A percentile compares a stretch with the other conserved stretches of the same genome.
Conservation (phyloP, 2,329 filamentous ascomycete species). For the Hypocrella siamensis region DNA sequence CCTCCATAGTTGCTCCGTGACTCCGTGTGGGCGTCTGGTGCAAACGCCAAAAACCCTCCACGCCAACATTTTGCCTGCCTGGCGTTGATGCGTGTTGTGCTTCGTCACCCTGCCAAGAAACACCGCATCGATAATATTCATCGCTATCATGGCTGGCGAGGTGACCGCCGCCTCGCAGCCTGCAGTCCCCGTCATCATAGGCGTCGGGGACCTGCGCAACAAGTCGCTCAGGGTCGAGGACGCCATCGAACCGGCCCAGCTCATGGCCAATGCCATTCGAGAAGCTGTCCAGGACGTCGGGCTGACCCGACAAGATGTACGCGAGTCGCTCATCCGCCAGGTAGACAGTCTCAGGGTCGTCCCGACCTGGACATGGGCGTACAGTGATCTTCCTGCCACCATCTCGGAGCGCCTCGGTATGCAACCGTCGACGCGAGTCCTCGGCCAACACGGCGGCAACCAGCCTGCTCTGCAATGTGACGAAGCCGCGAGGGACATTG, state of each 20-base stretch:
- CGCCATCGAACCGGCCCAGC: constrained; percentile 40
- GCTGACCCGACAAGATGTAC: constrained; percentile 7
- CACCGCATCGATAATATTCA: no score
- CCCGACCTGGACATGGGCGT: constrained; percentile 51
- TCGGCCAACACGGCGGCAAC: constrained; percentile 47
- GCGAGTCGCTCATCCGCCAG: constrained; percentile 4
- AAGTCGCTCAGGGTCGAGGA: constrained; percentile 26
- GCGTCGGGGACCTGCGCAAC: constrained; percentile 47
- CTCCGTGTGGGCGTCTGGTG: no score
- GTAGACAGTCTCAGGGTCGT: constrained; percentile 47
- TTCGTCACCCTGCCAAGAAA: no score
- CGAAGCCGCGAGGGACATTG: constrained; percentile 41
- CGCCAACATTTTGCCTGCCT: no score
- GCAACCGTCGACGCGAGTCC: constrained; percentile 27
- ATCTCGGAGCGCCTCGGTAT: constrained; percentile 33
- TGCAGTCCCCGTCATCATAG: constrained; percentile 38
- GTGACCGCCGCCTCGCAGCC: no score
- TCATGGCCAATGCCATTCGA: constrained; percentile 41
- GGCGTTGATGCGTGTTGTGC: no score
- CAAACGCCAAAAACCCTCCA: no score
- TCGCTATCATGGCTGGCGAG: no score
- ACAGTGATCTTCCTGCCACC: constrained; percentile 39
- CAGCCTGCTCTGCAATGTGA: constrained; percentile 48
- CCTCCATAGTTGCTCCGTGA: no score
- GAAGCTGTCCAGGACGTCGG: constrained; percentile 33